Evolutionary conservation across 2,329 filamentous ascomycete genomes (phyloP).

Genomic region (Alternaria solani): DNA sequence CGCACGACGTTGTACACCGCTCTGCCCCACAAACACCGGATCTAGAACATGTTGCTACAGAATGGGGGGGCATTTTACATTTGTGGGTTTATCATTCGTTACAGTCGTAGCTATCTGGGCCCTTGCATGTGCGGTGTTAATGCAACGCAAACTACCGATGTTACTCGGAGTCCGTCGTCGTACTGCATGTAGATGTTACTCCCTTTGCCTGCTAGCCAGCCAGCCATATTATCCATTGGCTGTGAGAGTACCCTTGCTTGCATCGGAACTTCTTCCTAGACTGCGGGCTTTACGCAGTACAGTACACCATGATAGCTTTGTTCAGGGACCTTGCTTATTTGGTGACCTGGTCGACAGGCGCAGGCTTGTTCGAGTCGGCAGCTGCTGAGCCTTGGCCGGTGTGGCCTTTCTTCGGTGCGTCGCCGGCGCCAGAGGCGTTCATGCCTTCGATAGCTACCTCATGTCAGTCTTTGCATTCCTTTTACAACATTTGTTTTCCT

Average conservation of each 20-base stretch:
- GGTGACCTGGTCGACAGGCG: conserved; percentile 29
- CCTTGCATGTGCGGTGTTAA: not conserved
- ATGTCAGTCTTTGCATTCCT: not conserved
- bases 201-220: not conserved
- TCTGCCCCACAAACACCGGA: conserved; percentile 5
- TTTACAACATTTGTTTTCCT: conserved; percentile 1
- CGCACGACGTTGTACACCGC: conserved; percentile 14
- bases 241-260: not conserved
- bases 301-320: conserved; percentile 9
- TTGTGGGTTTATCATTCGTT: not conserved
- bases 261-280: conserved; percentile 1
- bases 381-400: conserved; percentile 26
- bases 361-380: conserved; percentile 31
- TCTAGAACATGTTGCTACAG: conserved; percentile 2
- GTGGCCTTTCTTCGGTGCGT: conserved; percentile 19
- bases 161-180: not conserved
- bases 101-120: conserved; percentile 2
- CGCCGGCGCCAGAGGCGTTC: conserved; percentile 47
- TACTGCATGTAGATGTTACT: not conserved
- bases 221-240: not conserved
- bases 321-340: conserved; percentile 33
- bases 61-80: not conserved
- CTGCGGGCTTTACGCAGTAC: conserved; percentile 3
- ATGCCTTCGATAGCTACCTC: conserved; percentile 42
- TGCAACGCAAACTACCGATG: conserved; percentile 6